Evolutionary conservation across 1,284 basidiomycete genomes (phyloP).

Genomic region (Coriolopsis trogii): DNA sequence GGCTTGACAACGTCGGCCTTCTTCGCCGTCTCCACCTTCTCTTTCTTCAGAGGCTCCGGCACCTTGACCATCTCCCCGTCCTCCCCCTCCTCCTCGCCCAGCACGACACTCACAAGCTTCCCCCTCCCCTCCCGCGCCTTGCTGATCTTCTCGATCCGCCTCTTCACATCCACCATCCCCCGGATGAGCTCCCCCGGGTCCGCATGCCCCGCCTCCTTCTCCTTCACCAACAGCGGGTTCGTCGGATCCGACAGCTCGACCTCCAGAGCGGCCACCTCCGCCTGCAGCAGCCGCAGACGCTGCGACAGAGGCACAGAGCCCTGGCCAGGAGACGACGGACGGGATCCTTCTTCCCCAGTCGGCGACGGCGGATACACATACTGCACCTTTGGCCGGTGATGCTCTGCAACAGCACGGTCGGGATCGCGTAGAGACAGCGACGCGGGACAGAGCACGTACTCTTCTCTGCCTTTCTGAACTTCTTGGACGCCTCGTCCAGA

Average conservation of each 20-base stretch:
- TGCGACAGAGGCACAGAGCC: constrained; percentile 52
- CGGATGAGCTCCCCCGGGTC: constrained; percentile 78
- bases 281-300: constrained; percentile 62
- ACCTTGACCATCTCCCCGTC: constrained; percentile 10
- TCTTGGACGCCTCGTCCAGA: constrained; percentile 64
- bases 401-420: constrained; percentile 35
- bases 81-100: constrained; percentile 41
- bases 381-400: constrained; percentile 50
- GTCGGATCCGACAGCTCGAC: constrained; percentile 71
- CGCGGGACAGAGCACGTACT: constrained; percentile 34
- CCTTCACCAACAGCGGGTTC: constrained; percentile 58
- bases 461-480: constrained; percentile 70
- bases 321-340: constrained; percentile 26
- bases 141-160: constrained; percentile 66
- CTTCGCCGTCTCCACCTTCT: constrained; percentile 17
- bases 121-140: constrained; percentile 67
- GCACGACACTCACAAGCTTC: constrained; percentile 62
- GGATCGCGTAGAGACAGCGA: neutral
- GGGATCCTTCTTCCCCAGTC: constrained; percentile 40
- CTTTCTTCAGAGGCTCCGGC: constrained; percentile 6
- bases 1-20: constrained; percentile 26
- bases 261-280: constrained; percentile 68
- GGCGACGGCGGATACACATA: constrained; percentile 73
- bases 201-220: constrained; percentile 55
- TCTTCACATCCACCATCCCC: constrained; percentile 72